Conservation (phyloP, 2,329 filamentous ascomycete species). For the Sarocladiaceae sp. region DNA sequence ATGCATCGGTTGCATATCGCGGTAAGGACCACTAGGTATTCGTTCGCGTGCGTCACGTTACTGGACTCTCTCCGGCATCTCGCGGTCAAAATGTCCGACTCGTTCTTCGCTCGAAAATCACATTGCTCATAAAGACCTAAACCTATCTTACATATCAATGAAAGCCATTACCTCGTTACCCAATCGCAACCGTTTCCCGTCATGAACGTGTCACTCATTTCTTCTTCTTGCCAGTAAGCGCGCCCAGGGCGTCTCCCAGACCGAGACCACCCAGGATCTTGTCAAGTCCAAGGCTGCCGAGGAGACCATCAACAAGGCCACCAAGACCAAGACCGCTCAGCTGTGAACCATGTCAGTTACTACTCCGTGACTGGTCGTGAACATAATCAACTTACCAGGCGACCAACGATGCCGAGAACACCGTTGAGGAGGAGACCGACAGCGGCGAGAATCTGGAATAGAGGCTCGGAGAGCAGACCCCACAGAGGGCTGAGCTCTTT, state of each 20-base stretch:
- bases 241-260: constrained; percentile 40
- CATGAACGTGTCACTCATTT: constrained; percentile 17
- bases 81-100: neutral
- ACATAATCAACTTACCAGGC: constrained; percentile 43
- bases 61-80: too few relatives aligned
- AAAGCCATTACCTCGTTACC: neutral
- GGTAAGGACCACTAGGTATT: too few relatives aligned
- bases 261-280: constrained; percentile 71
- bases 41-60: too few relatives aligned
- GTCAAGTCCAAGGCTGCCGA: constrained; percentile 70
- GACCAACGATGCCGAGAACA: constrained; percentile 78
- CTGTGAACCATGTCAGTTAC: constrained; percentile 15
- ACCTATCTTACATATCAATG: neutral
- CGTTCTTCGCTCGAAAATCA: neutral
- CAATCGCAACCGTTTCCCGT: neutral
- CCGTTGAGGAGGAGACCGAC: constrained; percentile 78
- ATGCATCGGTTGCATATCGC: too few relatives aligned
- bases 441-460: constrained; percentile 88
- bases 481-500: constrained; percentile 90
- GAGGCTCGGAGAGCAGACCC: constrained; percentile 72
- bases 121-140: neutral
- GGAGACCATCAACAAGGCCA: constrained; percentile 69
- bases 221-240: constrained; percentile 39
- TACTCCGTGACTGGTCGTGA: neutral
- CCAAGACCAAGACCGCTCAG: constrained; percentile 78